phyloP scores from a whole-genome alignment of 331 rosid species.

The Cydonia oblonga region DNA sequence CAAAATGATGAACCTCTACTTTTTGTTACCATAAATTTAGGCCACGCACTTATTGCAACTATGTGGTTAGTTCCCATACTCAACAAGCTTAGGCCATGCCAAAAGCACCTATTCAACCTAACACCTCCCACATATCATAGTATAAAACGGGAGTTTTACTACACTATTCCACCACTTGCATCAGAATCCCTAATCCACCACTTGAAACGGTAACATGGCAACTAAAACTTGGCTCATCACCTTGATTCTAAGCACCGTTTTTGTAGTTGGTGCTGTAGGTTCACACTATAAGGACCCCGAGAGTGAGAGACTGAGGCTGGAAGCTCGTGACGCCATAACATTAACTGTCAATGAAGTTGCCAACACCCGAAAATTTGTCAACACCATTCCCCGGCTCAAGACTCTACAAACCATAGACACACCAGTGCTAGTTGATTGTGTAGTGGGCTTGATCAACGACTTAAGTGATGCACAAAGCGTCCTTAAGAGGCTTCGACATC shows the following conservation, averaged over 20 bases:
- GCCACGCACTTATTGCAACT: conserved; percentile 1
- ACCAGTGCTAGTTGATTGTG: neutral
- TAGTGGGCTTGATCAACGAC: conserved; percentile 3
- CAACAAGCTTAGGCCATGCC: conserved; percentile 8
- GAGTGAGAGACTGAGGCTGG: neutral
- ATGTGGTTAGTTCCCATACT: neutral
- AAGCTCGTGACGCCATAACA: conserved; percentile 6
- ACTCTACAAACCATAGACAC: neutral
- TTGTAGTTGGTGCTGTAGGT: neutral
- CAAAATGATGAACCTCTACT: neutral
- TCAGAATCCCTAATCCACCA: neutral
- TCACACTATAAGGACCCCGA: neutral
- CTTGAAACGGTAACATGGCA: conserved; percentile 3
- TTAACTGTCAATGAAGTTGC: conserved; percentile 1
- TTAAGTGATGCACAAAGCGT: neutral
- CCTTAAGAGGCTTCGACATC: neutral
- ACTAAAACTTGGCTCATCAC: conserved; percentile 6
- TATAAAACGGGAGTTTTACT: neutral
- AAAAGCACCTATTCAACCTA: conserved; percentile 8
- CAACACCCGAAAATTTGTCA: neutral
- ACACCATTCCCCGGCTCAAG: neutral
- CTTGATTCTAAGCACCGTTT: neutral
- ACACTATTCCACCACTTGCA: neutral
- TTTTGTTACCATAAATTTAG: neutral
- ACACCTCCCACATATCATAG: neutral